Conservation (phyloP, 768 basidiomycete genomes). For the Leccinum incarnatum region DNA sequence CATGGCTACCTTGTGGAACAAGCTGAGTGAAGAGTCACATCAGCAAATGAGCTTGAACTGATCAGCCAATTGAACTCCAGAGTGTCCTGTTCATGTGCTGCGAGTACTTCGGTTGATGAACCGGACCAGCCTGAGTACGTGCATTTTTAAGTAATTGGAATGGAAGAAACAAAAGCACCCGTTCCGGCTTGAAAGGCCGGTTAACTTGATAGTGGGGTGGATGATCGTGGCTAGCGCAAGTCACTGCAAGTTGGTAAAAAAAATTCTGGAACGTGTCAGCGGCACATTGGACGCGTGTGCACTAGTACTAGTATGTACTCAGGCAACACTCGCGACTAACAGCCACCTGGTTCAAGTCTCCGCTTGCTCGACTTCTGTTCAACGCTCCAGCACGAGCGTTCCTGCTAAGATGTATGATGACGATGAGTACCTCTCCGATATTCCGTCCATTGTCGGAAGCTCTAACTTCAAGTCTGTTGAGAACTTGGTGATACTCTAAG, state of each 20-base stretch:
- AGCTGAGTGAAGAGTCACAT: background rate
- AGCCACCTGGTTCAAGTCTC: no score
- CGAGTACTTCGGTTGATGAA: background rate
- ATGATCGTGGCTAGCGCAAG: no score
- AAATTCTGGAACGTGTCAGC: background rate
- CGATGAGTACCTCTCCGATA: no score
- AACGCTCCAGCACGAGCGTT: no score
- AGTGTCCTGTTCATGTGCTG: background rate
- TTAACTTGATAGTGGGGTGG: background rate
- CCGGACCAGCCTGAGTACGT: background rate
- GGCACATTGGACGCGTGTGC: background rate
- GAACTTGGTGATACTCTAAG: no score
- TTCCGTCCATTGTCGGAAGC: no score
- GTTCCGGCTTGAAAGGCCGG: background rate
- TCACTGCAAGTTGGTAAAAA: background rate
- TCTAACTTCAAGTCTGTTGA: no score
- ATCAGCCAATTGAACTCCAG: background rate
- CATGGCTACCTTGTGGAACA: constrained; percentile 9
- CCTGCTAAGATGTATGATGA: no score
- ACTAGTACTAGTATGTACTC: background rate
- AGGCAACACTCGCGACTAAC: background rate
- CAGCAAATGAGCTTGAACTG: background rate
- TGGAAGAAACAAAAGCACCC: background rate
- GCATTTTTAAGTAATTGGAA: background rate
- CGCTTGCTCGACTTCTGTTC: no score